Evolutionary conservation across 768 basidiomycete species (phyloP).

Genomic region (Amanita subjunquillea): DNA sequence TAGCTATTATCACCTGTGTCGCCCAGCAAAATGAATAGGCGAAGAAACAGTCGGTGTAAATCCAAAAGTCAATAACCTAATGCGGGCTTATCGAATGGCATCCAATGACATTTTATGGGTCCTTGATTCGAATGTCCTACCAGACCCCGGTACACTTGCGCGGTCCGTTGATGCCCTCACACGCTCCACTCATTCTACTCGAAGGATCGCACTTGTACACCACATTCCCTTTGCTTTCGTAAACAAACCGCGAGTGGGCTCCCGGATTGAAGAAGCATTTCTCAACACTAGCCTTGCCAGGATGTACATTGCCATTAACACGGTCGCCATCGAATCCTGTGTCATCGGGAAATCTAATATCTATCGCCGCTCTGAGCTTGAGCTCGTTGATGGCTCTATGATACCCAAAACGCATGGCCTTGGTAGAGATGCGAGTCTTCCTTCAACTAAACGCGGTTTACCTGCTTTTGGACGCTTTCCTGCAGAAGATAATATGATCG

Average conservation of each 20-base stretch:
- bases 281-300: slow-evolving; percentile 97
- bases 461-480: slow-evolving; percentile 79
- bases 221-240: slow-evolving; percentile 88
- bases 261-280: slow-evolving; percentile 86
- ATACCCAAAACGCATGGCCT: slow-evolving; percentile 24
- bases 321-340: slow-evolving; percentile 83
- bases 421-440: slow-evolving; percentile 6
- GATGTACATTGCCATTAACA: slow-evolving; percentile 94
- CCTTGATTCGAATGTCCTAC: slow-evolving; percentile 89
- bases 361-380: slow-evolving; percentile 83
- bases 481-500: slow-evolving; percentile 99
- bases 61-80: slow-evolving; percentile 95
- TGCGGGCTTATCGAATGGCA: slow-evolving; percentile 74
- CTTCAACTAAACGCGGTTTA: slow-evolving; percentile 41
- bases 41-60: slow-evolving; percentile 87
- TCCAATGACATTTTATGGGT: slow-evolving; percentile 91
- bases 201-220: slow-evolving; percentile 78
- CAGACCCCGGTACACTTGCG: slow-evolving; percentile 67
- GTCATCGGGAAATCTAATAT: slow-evolving; percentile 96
- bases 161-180: slow-evolving; percentile 75
- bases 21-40: slow-evolving; percentile 31
- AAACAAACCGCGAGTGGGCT: slow-evolving; percentile 62
- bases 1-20: slow-evolving; percentile 1
- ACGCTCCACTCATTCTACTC: slow-evolving; percentile 26
- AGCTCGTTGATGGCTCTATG: slow-evolving; percentile 59